Evolutionary conservation across 257 asterid genomes (phyloP), one percentile per base, ranked within the genome.

Genomic region (Ocimum tenuiflorum): DNA sequence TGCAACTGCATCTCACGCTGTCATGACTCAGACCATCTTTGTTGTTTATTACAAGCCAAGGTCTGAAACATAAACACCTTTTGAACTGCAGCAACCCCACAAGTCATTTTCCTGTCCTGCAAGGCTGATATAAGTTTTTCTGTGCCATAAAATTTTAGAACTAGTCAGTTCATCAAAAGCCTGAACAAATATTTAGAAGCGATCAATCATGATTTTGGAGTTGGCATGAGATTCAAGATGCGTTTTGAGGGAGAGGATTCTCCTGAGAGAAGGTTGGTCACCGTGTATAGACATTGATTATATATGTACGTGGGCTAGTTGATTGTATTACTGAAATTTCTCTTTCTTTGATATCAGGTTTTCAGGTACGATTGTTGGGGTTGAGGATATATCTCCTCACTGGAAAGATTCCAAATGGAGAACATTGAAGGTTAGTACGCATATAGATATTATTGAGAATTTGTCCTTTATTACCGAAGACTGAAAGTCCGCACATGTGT

Each of bases 41-140:
- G 88, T 84, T 73, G 95, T 88, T 71, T 84, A 79, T 63, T 88
- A 88, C 85, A 88, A 88, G 67, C 96, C 96, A 49, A 88, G 95
- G 96, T 88, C 41, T 41, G 57, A 62, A 72, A 54, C 33, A 60
- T 31, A 19, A 42, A 39, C 57, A 42, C 41, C 61, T 52, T 51
- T 48, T 27, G 17, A 18, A n/a, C 59, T 15, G 61, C 14, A 61
- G 57, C 33, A 45, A 12, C 46, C 33, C 12, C 57, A 15, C 3
- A 42, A 31, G 20, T 14, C 12, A 6, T 2, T 6, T 62, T 67
- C 65, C 17, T 15, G 18, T 56, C 18, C 9, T 14, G 14, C 13
- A 33, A 10, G 65, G 35, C 18, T 48, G 64, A 68, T 39, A 14
- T 12, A 6, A 29, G 12, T 29, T 18, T 65, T n/a, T 72, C 38